These are phyloP conservation scores for Ceratobasidium theobromae DNA, from an alignment of 1,284 basidiomycete genomes.

Conservation along the genomic window DNA sequence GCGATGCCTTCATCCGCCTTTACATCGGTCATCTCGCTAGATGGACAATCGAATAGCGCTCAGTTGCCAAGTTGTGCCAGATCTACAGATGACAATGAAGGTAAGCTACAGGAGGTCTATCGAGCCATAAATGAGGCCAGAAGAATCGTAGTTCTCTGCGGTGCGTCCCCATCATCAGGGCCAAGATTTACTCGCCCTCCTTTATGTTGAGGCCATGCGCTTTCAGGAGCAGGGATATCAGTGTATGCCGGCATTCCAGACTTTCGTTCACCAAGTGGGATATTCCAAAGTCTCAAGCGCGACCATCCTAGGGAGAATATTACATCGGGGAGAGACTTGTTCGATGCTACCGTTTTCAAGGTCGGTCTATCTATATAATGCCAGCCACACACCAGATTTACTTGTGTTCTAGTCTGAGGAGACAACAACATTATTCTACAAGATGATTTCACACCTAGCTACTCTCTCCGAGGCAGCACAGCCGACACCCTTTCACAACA, in stretches of 20 bases:
- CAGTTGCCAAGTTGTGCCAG: constrained; percentile 17
- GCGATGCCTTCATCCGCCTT: constrained; percentile 21
- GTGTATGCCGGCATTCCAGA: constrained; percentile 91
- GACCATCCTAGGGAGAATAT: constrained; percentile 73
- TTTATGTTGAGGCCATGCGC: constrained; percentile 3
- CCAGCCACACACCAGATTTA: neutral
- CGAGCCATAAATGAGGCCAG: constrained; percentile 69
- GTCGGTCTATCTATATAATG: constrained; percentile 52
- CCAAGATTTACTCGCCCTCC: neutral
- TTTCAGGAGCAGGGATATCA: constrained; percentile 84
- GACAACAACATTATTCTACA: constrained; percentile 78
- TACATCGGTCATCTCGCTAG: constrained; percentile 18
- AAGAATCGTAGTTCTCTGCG: constrained; percentile 82
- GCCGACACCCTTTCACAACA: constrained; percentile 81
- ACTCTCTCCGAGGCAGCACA: constrained; percentile 68
- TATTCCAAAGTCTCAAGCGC: constrained; percentile 76
- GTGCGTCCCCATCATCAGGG: constrained; percentile 50
- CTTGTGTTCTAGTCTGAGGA: constrained; percentile 57
- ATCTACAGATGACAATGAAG: constrained; percentile 3
- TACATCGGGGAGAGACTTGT: constrained; percentile 83
- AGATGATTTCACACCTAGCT: constrained; percentile 84
- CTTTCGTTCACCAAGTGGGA: constrained; percentile 80
- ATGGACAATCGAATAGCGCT: neutral
- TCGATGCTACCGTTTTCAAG: constrained; percentile 87
- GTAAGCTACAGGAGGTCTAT: constrained; percentile 29